Percentiles rank a stretch among this genome's conserved stretches.
These are phyloP conservation scores for Cryphonectria nitschkei DNA, from an alignment of 2,329 filamentous ascomycete species.

Conservation along the genomic window DNA sequence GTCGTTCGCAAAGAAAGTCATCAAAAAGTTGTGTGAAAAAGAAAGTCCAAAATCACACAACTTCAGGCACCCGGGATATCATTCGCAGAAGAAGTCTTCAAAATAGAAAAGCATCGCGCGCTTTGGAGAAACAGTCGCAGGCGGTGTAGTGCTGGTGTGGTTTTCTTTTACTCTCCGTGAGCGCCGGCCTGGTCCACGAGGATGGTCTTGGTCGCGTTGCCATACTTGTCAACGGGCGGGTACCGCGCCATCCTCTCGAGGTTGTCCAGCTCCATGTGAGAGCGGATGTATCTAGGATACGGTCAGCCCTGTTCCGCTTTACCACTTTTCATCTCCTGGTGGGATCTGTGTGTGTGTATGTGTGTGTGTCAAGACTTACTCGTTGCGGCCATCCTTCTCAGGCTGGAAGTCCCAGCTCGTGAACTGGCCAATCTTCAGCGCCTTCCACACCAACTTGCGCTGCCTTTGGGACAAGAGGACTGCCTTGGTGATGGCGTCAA, in stretches of 20 bases:
- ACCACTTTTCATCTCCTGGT: no score
- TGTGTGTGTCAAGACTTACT: conserved; percentile 49
- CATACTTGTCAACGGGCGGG: conserved; percentile 64
- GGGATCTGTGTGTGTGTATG: no score
- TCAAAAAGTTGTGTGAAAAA: neutral
- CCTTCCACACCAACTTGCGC: conserved; percentile 77
- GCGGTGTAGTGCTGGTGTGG: conserved; percentile 1
- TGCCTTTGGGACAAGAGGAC: conserved; percentile 79
- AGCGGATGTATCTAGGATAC: conserved; percentile 74
- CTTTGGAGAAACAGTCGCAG: conserved; percentile 4
- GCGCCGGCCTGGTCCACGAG: conserved; percentile 49
- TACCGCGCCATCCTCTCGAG: conserved; percentile 77
- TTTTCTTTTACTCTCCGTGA: conserved; percentile 42
- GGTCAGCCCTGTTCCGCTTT: neutral
- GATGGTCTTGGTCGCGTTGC: conserved; percentile 50
- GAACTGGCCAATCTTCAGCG: conserved; percentile 75
- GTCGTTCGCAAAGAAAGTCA: neutral
- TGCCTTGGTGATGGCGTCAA: conserved; percentile 73
- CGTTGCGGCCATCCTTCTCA: conserved; percentile 67
- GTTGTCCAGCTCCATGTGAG: conserved; percentile 78
- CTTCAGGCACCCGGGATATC: conserved; percentile 14
- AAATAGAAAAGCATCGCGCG: conserved; percentile 9
- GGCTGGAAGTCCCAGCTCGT: conserved; percentile 88
- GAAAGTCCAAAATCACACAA: neutral
- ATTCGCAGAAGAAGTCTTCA: conserved; percentile 9